A percentile compares a stretch with the other conserved stretches of the same genome.
These are phyloP conservation scores for Coemansia sp. DNA, from an alignment of 192 early-diverging fungal species.

Conservation along the genomic window DNA sequence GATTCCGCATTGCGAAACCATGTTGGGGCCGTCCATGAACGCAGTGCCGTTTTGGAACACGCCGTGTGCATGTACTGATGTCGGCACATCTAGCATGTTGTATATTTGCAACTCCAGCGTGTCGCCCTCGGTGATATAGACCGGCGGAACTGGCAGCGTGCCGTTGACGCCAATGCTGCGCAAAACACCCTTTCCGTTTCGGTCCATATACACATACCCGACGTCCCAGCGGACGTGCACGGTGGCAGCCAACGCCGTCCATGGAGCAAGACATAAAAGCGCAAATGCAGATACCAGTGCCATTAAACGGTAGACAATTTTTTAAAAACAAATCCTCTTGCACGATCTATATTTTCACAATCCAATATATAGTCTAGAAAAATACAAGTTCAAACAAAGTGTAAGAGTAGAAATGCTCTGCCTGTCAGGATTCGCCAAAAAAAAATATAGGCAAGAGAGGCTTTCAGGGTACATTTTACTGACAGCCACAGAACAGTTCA, in stretches of 20 bases:
- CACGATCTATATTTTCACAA: no score
- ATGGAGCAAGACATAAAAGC: neutral
- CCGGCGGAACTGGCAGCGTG: slow-evolving; percentile 51
- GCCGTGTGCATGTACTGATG: slow-evolving; percentile 72
- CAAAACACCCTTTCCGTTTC: slow-evolving; percentile 58
- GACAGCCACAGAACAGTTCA: no score
- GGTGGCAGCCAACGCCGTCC: neutral
- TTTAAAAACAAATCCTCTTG: no score
- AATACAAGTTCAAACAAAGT: no score
- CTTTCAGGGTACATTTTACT: no score
- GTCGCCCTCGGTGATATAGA: slow-evolving; percentile 19
- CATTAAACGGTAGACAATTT: neutral
- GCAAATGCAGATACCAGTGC: neutral
- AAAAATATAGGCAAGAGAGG: no score
- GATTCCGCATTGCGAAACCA: slow-evolving; percentile 73
- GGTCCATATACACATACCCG: slow-evolving; percentile 59
- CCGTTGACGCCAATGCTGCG: slow-evolving; percentile 66
- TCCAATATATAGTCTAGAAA: no score
- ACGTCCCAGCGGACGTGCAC: slow-evolving; percentile 58
- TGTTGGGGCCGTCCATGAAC: slow-evolving; percentile 66
- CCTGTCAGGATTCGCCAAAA: no score
- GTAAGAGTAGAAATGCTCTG: no score
- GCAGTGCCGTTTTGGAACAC: slow-evolving; percentile 65
- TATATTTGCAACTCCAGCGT: slow-evolving; percentile 22
- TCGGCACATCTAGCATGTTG: slow-evolving; percentile 57